A percentile compares a stretch with the other conserved stretches of the same genome.
Conservation (phyloP, 805 yeast genomes). For the Pichia californica region DNA sequence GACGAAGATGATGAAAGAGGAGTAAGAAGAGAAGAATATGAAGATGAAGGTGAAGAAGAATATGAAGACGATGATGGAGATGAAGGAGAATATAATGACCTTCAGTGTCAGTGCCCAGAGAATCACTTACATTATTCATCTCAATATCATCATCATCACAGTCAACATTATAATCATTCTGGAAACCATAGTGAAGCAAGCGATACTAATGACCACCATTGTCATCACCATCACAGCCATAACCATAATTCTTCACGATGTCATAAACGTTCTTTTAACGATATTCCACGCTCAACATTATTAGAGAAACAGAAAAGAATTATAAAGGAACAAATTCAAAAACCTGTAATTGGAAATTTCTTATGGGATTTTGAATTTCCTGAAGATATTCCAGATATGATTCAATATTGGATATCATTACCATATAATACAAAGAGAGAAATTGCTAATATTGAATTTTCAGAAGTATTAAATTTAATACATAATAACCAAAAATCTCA, state of each 20-base stretch:
- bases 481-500: slow-evolving; percentile 48
- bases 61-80: slow-evolving; percentile 10
- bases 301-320: slow-evolving; percentile 18
- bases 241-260: no score
- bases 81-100: slow-evolving; percentile 9
- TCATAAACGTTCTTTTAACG: background rate
- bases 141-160: slow-evolving; percentile 15
- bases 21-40: slow-evolving; percentile 5
- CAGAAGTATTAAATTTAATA: slow-evolving; percentile 59
- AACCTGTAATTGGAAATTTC: slow-evolving; percentile 19
- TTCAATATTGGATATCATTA: slow-evolving; percentile 61
- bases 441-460: slow-evolving; percentile 60
- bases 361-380: slow-evolving; percentile 32
- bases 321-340: slow-evolving; percentile 15
- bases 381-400: slow-evolving; percentile 47
- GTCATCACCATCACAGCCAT: slow-evolving; percentile 8
- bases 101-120: slow-evolving; percentile 10
- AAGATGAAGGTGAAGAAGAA: slow-evolving; percentile 10
- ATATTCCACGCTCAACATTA: slow-evolving; percentile 1
- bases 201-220: background rate
- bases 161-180: slow-evolving; percentile 8
- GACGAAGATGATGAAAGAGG: slow-evolving; percentile 9
- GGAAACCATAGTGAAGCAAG: slow-evolving; percentile 1
- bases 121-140: slow-evolving; percentile 4
- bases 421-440: slow-evolving; percentile 52